phyloP scores from a whole-genome alignment of 352 stramenopile genomes.

The Elongisporangium senticosum region DNA sequence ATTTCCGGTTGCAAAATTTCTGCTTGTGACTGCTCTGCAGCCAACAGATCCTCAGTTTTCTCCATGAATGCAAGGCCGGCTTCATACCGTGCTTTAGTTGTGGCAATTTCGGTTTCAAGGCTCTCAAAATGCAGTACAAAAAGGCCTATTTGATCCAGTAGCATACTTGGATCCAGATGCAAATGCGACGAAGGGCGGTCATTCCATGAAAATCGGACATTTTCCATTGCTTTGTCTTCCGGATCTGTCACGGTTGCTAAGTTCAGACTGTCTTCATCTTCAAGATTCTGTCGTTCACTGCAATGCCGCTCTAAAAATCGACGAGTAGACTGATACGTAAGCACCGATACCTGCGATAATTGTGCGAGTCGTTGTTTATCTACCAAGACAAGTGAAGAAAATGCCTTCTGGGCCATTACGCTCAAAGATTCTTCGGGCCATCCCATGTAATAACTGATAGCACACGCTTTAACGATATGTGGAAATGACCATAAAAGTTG shows the following conservation, averaged over 20 bases:
- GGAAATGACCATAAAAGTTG: conserved; percentile 34
- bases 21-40: conserved; percentile 41
- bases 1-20: conserved; percentile 49
- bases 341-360: conserved; percentile 29
- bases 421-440: conserved; percentile 42
- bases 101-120: conserved; percentile 21
- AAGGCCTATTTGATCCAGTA: conserved; percentile 50
- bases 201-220: background rate
- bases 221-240: background rate
- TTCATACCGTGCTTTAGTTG: conserved; percentile 27
- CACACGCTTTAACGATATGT: conserved; percentile 32
- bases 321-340: conserved; percentile 31
- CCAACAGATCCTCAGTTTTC: conserved; percentile 40
- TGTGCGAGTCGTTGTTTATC: conserved; percentile 24
- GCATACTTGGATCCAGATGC: conserved; percentile 33
- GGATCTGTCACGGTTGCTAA: background rate
- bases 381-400: conserved; percentile 12
- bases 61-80: conserved; percentile 47
- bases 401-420: conserved; percentile 37
- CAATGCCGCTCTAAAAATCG: conserved; percentile 8
- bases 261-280: background rate
- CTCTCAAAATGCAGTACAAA: conserved; percentile 27
- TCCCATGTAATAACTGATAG: conserved; percentile 30
- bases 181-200: conserved; percentile 12
- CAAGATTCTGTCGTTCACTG: background rate